Conservation (phyloP, 225 moss, liverwort and hornwort species). For the Pleurozium schreberi region DNA sequence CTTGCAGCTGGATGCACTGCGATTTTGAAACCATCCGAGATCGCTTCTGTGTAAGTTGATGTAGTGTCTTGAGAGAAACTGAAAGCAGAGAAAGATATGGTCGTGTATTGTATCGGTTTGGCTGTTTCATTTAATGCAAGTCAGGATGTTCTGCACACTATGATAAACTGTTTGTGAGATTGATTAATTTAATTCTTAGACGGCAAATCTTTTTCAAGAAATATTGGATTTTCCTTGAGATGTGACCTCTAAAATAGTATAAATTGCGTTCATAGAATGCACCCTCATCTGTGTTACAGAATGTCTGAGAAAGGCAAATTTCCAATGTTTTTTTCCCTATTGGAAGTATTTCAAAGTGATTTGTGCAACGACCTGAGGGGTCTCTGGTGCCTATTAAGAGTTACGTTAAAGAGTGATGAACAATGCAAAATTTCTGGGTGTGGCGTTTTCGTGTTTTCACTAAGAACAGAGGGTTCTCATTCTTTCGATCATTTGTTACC, state of each 20-base stretch:
- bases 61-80: not conserved
- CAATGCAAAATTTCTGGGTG: not conserved
- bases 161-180: not conserved
- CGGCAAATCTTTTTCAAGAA: too few relatives aligned
- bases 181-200: not conserved
- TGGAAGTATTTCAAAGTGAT: not conserved
- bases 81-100: not conserved
- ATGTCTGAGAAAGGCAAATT: not conserved
- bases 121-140: not conserved
- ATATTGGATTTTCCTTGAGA: not conserved
- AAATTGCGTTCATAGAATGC: not conserved
- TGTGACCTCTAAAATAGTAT: not conserved
- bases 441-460: not conserved
- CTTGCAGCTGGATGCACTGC: slow-evolving; percentile 97
- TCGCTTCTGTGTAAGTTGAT: slow-evolving; percentile 79
- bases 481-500: not conserved
- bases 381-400: not conserved
- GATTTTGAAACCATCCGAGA: slow-evolving; percentile 88
- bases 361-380: not conserved
- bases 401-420: not conserved
- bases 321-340: not conserved
- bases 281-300: not conserved
- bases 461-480: not conserved
- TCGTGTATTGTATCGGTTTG: not conserved
- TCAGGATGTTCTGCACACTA: not conserved